Percentiles rank a stretch among this genome's conserved stretches.
These are phyloP conservation scores for Pyrus pyrifolia DNA, from an alignment of 306 rosid genomes.

Conservation along the genomic window DNA sequence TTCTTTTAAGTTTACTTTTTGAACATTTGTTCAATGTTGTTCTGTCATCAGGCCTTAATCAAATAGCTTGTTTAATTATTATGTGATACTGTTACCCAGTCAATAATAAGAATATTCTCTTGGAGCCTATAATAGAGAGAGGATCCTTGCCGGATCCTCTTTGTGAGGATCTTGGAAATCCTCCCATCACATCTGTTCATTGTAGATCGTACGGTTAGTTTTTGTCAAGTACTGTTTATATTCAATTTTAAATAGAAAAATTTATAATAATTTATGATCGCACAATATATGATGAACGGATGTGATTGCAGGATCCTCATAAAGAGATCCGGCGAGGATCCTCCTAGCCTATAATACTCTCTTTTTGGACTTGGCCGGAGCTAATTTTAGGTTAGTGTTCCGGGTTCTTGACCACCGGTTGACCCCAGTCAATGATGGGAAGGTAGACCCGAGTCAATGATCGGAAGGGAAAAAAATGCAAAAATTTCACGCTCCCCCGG, in stretches of 20 bases:
- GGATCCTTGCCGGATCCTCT: too few relatives aligned
- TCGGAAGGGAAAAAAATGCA: not conserved
- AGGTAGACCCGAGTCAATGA: not conserved
- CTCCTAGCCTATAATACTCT: too few relatives aligned
- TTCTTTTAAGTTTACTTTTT: not conserved
- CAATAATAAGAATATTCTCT: too few relatives aligned
- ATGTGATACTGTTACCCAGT: not conserved
- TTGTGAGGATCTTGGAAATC: too few relatives aligned
- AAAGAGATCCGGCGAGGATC: too few relatives aligned
- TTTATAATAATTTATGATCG: too few relatives aligned
- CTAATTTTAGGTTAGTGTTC: not conserved
- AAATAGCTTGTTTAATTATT: not conserved
- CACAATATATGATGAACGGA: too few relatives aligned
- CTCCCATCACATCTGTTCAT: too few relatives aligned
- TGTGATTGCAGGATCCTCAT: too few relatives aligned
- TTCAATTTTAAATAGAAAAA: too few relatives aligned
- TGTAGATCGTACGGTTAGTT: rapidly evolving
- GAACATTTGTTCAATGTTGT: conserved; percentile 18
- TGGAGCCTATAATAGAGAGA: too few relatives aligned
- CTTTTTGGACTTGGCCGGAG: not conserved
- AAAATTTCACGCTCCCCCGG: not conserved
- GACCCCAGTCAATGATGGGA: not conserved
- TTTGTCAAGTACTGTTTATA: too few relatives aligned
- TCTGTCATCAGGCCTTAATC: not conserved
- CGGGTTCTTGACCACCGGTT: not conserved